A percentile compares a stretch with the other conserved stretches of the same genome.
Evolutionary conservation across 208 protist genomes (phyloP).

Genomic region (Wallacemonas collosoma): DNA sequence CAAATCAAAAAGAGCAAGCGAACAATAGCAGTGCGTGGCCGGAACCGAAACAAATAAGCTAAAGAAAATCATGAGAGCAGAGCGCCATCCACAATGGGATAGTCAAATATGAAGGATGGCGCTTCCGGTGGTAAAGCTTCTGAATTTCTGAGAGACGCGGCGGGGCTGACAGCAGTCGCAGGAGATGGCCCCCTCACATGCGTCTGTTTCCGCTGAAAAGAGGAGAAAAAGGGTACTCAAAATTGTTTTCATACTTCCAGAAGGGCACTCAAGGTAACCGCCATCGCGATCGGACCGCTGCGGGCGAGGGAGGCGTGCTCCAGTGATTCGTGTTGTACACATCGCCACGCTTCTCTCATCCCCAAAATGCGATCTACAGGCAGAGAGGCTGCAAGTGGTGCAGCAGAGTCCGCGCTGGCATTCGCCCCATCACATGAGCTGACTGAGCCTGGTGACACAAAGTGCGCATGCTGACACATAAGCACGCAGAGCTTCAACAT

Average conservation of each 20-base stretch:
- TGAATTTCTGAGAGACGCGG: too few relatives aligned
- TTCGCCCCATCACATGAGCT: neutral
- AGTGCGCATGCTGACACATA: neutral
- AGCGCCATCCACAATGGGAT: too few relatives aligned
- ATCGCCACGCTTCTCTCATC: neutral
- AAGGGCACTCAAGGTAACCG: neutral
- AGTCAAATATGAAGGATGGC: too few relatives aligned
- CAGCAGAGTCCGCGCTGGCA: neutral
- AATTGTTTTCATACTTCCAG: neutral
- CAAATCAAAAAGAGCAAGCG: too few relatives aligned
- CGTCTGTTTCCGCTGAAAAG: neutral
- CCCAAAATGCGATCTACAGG: neutral
- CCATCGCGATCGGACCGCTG: neutral
- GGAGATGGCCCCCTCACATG: too few relatives aligned
- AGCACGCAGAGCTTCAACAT: slow-evolving; percentile 4
- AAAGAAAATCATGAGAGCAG: too few relatives aligned
- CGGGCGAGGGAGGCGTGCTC: neutral
- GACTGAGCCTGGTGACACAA: neutral
- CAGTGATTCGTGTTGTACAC: neutral
- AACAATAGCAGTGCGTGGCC: too few relatives aligned
- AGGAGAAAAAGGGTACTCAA: neutral
- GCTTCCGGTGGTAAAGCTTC: too few relatives aligned
- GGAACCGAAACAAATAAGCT: too few relatives aligned
- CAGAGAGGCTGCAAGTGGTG: neutral
- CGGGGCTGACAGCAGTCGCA: too few relatives aligned